phyloP scores from a whole-genome alignment of 495 filamentous ascomycete genomes.

The Penicillium antarcticum region DNA sequence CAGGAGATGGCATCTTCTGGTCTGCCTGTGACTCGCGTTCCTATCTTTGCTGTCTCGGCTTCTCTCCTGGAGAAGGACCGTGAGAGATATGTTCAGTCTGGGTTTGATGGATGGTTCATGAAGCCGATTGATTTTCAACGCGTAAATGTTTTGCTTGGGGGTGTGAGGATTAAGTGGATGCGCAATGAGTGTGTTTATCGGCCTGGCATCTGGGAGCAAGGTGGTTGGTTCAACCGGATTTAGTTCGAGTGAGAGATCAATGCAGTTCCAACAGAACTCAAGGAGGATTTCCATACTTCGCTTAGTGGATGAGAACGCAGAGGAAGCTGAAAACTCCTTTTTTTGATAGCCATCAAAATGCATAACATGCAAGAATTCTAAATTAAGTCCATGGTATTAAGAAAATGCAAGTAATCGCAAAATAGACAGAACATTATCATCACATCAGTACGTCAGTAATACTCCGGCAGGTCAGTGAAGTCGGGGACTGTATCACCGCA shows the following conservation, averaged over 20 bases:
- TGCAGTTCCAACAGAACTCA: too few relatives aligned
- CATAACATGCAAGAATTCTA: background rate
- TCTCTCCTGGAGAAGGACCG: conserved; percentile 68
- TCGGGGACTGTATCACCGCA: conserved; percentile 68
- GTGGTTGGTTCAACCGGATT: conserved; percentile 62
- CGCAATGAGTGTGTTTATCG: conserved; percentile 52
- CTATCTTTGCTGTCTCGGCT: conserved; percentile 85
- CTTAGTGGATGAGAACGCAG: background rate
- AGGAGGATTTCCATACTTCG: too few relatives aligned
- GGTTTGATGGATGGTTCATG: conserved; percentile 87
- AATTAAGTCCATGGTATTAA: conserved; percentile 4
- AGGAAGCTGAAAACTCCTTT: background rate
- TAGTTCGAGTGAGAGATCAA: too few relatives aligned
- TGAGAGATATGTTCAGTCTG: conserved; percentile 64
- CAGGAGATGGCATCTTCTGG: conserved; percentile 34
- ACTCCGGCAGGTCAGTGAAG: conserved; percentile 66
- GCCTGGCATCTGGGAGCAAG: conserved; percentile 66
- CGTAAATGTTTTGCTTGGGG: conserved; percentile 56
- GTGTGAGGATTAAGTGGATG: conserved; percentile 49
- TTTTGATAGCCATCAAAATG: background rate
- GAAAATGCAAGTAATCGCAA: conserved; percentile 3
- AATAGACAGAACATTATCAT: background rate
- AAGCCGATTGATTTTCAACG: conserved; percentile 77
- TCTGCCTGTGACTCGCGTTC: conserved; percentile 50
- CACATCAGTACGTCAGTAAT: conserved; percentile 62